Conservation (phyloP, 352 stramenopile species). For the Globisporangium nunn region DNA sequence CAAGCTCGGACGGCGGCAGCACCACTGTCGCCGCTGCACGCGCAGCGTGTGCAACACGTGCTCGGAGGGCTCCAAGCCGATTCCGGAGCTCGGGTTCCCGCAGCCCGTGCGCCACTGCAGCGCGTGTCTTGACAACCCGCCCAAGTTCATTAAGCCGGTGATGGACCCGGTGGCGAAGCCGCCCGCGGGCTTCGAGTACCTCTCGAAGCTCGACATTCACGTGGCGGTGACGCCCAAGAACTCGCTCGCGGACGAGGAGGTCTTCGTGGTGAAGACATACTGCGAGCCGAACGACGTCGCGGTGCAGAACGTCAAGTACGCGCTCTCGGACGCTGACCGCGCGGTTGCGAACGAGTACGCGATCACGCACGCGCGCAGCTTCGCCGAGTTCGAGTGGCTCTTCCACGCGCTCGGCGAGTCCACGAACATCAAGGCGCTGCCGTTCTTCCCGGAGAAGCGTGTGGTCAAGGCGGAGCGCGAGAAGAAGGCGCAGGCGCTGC, state of each 20-base stretch:
- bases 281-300: slow-evolving; percentile 65
- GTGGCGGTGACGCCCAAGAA: slow-evolving; percentile 40
- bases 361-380: slow-evolving; percentile 56
- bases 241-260: slow-evolving; percentile 43
- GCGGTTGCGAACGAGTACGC: slow-evolving; percentile 76
- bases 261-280: slow-evolving; percentile 73
- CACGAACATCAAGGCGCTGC: slow-evolving; percentile 76
- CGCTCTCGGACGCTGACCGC: slow-evolving; percentile 48
- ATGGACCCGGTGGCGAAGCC: slow-evolving; percentile 75
- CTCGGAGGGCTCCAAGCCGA: slow-evolving; percentile 76
- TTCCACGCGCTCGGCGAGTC: slow-evolving; percentile 65
- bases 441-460: slow-evolving; percentile 73
- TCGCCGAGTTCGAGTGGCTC: slow-evolving; percentile 83
- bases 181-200: slow-evolving; percentile 76
- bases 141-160: slow-evolving; percentile 72
- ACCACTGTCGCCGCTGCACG: slow-evolving; percentile 82
- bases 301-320: slow-evolving; percentile 42
- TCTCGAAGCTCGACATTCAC: slow-evolving; percentile 80
- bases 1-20: slow-evolving; percentile 73
- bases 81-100: slow-evolving; percentile 75
- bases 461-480: slow-evolving; percentile 38
- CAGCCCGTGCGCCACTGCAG: slow-evolving; percentile 75
- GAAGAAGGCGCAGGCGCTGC: slow-evolving; percentile 38
- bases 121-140: slow-evolving; percentile 68
- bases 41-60: slow-evolving; percentile 82